Conservation (phyloP, 768 basidiomycete genomes). For the Xanthoconium stramineum region DNA sequence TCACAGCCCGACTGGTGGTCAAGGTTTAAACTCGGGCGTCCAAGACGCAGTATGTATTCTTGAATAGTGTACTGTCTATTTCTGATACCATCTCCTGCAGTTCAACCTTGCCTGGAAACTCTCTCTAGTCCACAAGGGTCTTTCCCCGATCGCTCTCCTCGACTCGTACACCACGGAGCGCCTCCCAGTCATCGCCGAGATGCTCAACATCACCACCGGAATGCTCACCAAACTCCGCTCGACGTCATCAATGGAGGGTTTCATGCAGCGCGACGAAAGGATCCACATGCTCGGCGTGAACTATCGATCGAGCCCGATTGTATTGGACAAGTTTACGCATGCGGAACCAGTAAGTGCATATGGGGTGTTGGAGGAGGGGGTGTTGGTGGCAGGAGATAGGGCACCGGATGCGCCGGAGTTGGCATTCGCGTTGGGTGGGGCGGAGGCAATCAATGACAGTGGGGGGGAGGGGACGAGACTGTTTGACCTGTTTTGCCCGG, state of each 20-base stretch:
- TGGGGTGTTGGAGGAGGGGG: constrained; percentile 18
- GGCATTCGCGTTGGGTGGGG: constrained; percentile 20
- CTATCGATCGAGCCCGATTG: constrained; percentile 34
- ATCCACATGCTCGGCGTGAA: constrained; percentile 34
- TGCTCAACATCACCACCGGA: constrained; percentile 40
- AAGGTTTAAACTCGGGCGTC: constrained; percentile 37
- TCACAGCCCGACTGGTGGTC: constrained; percentile 24
- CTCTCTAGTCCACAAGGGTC: constrained; percentile 37
- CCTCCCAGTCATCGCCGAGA: constrained; percentile 43
- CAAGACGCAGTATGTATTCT: constrained; percentile 36
- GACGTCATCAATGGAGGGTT: background rate
- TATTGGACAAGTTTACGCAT: constrained; percentile 34
- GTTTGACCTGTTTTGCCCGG: constrained; percentile 24
- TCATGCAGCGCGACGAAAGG: background rate
- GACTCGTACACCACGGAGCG: constrained; percentile 44
- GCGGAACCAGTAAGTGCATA: constrained; percentile 13
- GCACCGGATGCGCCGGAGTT: constrained; percentile 42
- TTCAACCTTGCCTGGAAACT: constrained; percentile 47
- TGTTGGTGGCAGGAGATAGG: constrained; percentile 41
- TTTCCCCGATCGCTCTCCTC: constrained; percentile 36
- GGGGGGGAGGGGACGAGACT: background rate
- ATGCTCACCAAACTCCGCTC: constrained; percentile 9
- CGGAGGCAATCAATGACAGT: background rate
- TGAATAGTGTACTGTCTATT: background rate
- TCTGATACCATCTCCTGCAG: constrained; percentile 16